Conservation (phyloP, 2,329 filamentous ascomycete species). For the Hypocrella siamensis region DNA sequence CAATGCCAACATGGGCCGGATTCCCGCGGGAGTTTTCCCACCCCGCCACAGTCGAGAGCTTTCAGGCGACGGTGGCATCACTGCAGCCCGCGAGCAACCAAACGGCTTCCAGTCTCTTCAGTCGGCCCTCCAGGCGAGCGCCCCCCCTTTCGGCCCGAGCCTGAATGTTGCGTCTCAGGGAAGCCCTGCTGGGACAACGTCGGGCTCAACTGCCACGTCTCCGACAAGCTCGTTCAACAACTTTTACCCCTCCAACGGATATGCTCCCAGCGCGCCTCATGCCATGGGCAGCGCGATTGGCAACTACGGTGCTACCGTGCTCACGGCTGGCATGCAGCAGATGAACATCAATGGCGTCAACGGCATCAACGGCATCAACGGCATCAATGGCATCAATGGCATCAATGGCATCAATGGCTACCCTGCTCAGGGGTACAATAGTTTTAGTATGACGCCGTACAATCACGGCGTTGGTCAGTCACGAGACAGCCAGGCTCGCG, state of each 20-base stretch:
- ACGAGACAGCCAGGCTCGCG: conserved; percentile 60
- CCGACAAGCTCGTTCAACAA: conserved; percentile 14
- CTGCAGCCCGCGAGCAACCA: conserved; percentile 25
- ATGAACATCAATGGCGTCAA: conserved; percentile 39
- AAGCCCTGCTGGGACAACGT: conserved; percentile 9
- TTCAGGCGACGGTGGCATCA: conserved; percentile 30
- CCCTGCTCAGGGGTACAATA: conserved; percentile 39
- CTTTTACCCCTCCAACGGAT: conserved; percentile 16
- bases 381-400: conserved; percentile 27
- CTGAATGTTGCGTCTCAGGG: conserved; percentile 13
- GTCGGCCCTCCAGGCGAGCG: conserved; percentile 65
- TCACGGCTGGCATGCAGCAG: conserved; percentile 53
- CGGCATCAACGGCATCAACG: no score
- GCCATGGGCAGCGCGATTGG: conserved; percentile 7
- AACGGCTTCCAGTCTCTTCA: conserved; percentile 43
- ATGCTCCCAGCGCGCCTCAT: conserved; percentile 12
- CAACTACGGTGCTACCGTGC: conserved; percentile 25
- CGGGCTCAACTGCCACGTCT: conserved; percentile 10
- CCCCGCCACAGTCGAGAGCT: conserved; percentile 62
- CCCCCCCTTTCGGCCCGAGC: conserved; percentile 61
- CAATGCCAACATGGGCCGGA: conserved; percentile 68
- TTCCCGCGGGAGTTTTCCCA: conserved; percentile 49
- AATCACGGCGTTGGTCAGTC: conserved; percentile 33
- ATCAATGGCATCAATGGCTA: conserved; percentile 30
- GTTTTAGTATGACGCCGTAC: conserved; percentile 36